Base-by-base conservation (phyloP, 768 basidiomycete genomes). In the Boletus sp. region DNA sequence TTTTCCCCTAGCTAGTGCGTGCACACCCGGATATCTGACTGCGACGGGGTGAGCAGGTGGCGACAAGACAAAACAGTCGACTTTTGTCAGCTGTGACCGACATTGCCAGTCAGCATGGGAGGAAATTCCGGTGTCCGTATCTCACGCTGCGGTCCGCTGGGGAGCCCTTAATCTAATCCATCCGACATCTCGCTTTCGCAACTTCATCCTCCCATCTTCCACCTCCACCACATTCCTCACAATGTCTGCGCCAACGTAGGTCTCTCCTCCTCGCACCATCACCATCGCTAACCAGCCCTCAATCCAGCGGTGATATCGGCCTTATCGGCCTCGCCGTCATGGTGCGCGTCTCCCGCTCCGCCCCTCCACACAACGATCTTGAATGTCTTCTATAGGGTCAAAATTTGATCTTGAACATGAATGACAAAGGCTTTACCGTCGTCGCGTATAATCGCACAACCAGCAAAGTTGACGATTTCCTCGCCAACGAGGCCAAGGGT, bases 291-390 rank as follows among this genome's bases (percentile, higher is more conserved):
- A 72, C 64, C 61, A 58, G 55, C 55, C 56, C 30, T 30, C 32
- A 12, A 39, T 45, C 42, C 69, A 96, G 94, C 71, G 94, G 92
- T 78, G 95, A 98, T 77, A 94, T 97, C 76, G 94, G 94, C 74
- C 91, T 97, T 75, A 97, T 97, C 79, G 94, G 94, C 80, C 81
- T 98, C 71, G 94, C 94, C 81, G 94, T 98, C 80, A 98, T 98
- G 94, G 94, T 95, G 73, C 56, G 80, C 17, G 44, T 56, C 55
- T 60, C 46, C 55, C 54, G 15, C 55, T 54, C 63, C 59, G 24
- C 41, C 47, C 51, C 50, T 36, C 62, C 67, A 48, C 48, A 41
- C 54, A 42, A 7, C 32, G 45, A 10, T 60, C 33, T 54, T 24
- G 39, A 57, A 40, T 53, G 32, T 57, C 47, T 54, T 20, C 49